These are phyloP conservation scores for Lachnellula occidentalis DNA, from an alignment of 2,329 filamentous ascomycete species.

Conservation along the genomic window DNA sequence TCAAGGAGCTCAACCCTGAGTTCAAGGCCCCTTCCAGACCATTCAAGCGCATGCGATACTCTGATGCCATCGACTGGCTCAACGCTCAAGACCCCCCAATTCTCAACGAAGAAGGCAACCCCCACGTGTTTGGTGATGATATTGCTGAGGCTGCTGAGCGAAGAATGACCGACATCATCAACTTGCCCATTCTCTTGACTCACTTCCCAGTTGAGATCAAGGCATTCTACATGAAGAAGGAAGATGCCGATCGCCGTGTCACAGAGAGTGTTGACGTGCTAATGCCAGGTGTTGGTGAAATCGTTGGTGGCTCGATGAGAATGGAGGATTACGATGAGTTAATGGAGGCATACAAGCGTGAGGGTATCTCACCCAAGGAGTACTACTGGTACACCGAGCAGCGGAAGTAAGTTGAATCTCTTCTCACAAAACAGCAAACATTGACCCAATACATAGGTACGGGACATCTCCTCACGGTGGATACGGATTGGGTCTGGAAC, in stretches of 20 bases:
- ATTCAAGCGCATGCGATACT: constrained; percentile 92
- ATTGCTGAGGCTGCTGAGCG: constrained; percentile 97
- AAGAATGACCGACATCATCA: constrained; percentile 94
- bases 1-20: constrained; percentile 85
- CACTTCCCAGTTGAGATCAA: constrained; percentile 98
- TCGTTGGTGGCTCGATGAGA: constrained; percentile 94
- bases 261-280: constrained; percentile 85
- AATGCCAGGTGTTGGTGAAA: constrained; percentile 94
- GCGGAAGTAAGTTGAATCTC: constrained; percentile 64
- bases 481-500: constrained; percentile 87
- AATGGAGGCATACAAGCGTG: constrained; percentile 78
- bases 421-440: constrained; percentile 1
- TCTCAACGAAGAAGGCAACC: constrained; percentile 84
- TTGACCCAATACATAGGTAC: constrained; percentile 50
- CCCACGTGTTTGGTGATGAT: constrained; percentile 90
- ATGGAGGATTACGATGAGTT: constrained; percentile 89
- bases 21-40: constrained; percentile 79
- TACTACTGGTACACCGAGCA: constrained; percentile 99
- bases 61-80: constrained; percentile 92
- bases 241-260: constrained; percentile 68
- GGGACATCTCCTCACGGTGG: constrained; percentile 77
- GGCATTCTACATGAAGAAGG: constrained; percentile 98
- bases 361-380: constrained; percentile 75
- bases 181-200: constrained; percentile 89
- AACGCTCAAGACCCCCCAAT: constrained; percentile 74